Evolutionary conservation across 2,329 filamentous ascomycete species (phyloP).

Genomic region (Fusarium sp.): DNA sequence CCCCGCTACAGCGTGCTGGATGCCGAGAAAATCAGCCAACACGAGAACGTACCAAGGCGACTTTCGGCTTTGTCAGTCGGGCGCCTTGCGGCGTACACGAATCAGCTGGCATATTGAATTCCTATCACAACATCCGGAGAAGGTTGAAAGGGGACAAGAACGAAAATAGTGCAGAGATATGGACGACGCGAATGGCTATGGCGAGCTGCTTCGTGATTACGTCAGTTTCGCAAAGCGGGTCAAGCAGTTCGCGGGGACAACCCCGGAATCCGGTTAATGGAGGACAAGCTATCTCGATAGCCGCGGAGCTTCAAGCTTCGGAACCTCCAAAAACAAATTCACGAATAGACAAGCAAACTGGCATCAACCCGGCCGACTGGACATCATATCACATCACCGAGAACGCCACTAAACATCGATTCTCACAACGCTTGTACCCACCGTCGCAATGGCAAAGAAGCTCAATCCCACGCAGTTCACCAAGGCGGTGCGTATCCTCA

Average conservation of each 20-base stretch:
- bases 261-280: conserved; percentile 11
- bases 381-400: no score
- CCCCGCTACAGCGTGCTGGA: no score
- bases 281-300: conserved; percentile 11
- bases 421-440: neutral
- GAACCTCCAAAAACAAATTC: neutral
- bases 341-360: neutral
- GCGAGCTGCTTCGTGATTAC: conserved; percentile 19
- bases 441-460: conserved; percentile 52
- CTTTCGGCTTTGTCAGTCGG: no score
- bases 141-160: no score
- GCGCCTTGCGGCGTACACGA: no score
- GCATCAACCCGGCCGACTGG: no score
- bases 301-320: conserved; percentile 1
- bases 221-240: conserved; percentile 21
- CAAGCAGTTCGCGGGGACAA: conserved; percentile 2
- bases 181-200: neutral
- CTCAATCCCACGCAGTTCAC: conserved; percentile 55
- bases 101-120: no score
- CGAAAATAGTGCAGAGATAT: no score
- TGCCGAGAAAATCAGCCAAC: no score
- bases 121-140: no score
- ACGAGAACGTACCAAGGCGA: no score
- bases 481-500: conserved; percentile 50
- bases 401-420: neutral